A percentile compares a stretch with the other conserved stretches of the same genome.
Evolutionary conservation across 208 protist genomes (phyloP).

Genomic region (Trypanosoma brucei): DNA sequence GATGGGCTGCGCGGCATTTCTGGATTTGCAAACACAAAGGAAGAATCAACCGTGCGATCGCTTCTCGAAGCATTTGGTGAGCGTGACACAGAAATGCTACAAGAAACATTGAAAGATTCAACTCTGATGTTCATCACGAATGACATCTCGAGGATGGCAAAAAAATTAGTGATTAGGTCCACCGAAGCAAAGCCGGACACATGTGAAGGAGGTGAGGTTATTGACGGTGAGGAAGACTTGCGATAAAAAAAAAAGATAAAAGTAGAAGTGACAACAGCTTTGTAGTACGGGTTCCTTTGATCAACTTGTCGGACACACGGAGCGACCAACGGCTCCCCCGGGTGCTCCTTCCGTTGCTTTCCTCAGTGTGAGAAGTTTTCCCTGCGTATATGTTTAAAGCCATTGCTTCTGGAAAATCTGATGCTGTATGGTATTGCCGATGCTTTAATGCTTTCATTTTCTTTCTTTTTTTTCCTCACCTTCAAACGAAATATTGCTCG

Average conservation of each 20-base stretch:
- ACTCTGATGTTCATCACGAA: slow-evolving; percentile 63
- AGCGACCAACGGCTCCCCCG: too few species aligned
- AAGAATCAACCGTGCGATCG: slow-evolving; percentile 38
- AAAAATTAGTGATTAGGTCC: slow-evolving; percentile 30
- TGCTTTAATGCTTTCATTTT: background rate
- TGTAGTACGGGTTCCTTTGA: too few species aligned
- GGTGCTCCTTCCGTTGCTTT: background rate
- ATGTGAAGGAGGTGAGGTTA: background rate
- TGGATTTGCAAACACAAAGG: slow-evolving; percentile 55
- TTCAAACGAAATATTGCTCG: background rate
- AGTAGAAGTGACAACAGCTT: background rate
- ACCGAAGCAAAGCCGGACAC: slow-evolving; percentile 1
- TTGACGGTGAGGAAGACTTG: slow-evolving; percentile 2
- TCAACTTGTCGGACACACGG: too few species aligned
- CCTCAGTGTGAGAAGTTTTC: background rate
- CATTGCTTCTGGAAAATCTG: background rate
- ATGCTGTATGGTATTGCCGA: background rate
- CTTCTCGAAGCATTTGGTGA: slow-evolving; percentile 63
- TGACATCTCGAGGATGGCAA: slow-evolving; percentile 61
- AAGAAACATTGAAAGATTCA: slow-evolving; percentile 40
- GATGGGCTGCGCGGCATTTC: slow-evolving; percentile 35
- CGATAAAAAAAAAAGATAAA: slow-evolving; percentile 4
- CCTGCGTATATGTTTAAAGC: background rate
- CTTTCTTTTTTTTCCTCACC: background rate
- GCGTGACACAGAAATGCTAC: slow-evolving; percentile 46